Conservation (phyloP, 2,329 filamentous ascomycete species). For the Zasmidium citrigriseum region DNA sequence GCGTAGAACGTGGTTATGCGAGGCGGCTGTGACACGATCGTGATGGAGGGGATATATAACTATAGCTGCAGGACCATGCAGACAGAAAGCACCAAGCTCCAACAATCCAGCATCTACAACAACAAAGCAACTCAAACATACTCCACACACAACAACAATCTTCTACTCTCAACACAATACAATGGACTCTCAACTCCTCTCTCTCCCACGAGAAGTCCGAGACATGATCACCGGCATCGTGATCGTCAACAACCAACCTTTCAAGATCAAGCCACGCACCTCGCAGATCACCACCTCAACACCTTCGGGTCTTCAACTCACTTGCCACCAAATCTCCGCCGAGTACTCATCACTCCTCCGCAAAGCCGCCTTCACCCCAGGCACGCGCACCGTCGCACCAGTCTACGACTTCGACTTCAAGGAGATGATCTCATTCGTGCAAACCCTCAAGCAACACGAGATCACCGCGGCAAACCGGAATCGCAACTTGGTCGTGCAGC, state of each 20-base stretch:
- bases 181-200: conserved; percentile 21
- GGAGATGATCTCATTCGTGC: conserved; percentile 16
- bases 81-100: background rate
- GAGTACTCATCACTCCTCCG: conserved; percentile 20
- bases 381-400: conserved; percentile 13
- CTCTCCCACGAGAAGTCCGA: conserved; percentile 20
- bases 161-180: background rate
- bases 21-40: background rate
- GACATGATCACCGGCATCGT: conserved; percentile 22
- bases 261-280: conserved; percentile 10
- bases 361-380: conserved; percentile 19
- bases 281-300: conserved; percentile 3
- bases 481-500: conserved; percentile 15
- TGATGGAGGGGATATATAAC: background rate
- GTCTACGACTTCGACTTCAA: conserved; percentile 23
- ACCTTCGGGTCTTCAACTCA: conserved; percentile 7
- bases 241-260: conserved; percentile 20
- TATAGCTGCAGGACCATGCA: background rate
- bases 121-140: background rate
- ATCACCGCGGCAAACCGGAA: conserved; percentile 15
- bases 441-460: conserved; percentile 15
- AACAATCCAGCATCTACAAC: background rate
- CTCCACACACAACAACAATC: too few relatives aligned
- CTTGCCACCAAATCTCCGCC: conserved; percentile 18
- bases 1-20: background rate